Percentiles rank a stretch among this genome's conserved stretches.
phyloP scores from a whole-genome alignment of 2,329 filamentous ascomycete species.

The Fusarium decemcellulare region DNA sequence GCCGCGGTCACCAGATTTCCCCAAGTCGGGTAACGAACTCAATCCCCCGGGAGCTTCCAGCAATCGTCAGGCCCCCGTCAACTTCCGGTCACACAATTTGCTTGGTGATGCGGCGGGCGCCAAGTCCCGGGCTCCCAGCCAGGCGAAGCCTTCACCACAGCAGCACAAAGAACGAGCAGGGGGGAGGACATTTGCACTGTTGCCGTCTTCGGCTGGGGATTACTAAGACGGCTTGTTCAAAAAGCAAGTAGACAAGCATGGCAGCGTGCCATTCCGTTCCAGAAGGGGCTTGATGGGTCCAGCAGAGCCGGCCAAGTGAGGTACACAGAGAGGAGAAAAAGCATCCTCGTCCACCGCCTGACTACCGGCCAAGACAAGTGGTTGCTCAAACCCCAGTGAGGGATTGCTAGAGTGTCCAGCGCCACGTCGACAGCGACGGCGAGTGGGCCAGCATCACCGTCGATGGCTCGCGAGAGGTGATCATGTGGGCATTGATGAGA shows the following conservation, averaged over 20 bases:
- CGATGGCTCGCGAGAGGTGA: conserved; percentile 18
- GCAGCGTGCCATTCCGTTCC: conserved; percentile 19
- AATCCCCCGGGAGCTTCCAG: background rate
- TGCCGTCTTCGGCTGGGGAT: conserved; percentile 26
- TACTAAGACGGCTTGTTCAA: conserved; percentile 17
- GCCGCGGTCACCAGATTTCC: conserved; percentile 10
- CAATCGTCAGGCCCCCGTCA: conserved; percentile 11
- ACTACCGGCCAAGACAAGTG: conserved; percentile 23
- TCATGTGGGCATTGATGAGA: conserved; percentile 3
- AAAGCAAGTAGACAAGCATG: background rate
- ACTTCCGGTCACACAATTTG: conserved; percentile 19
- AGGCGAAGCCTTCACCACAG: conserved; percentile 22
- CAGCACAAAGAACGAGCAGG: conserved; percentile 12
- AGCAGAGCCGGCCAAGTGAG: conserved; percentile 18
- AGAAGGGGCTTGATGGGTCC: conserved; percentile 18
- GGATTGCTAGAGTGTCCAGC: conserved; percentile 19
- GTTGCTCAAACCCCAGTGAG: conserved; percentile 21
- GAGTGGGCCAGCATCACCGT: conserved; percentile 29
- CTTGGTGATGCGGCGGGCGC: conserved; percentile 13
- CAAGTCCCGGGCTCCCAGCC: conserved; percentile 32
- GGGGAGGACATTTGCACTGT: conserved; percentile 4
- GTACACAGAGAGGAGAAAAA: conserved; percentile 4
- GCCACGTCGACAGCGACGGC: conserved; percentile 39
- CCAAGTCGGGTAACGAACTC: background rate
- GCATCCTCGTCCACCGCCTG: conserved; percentile 27